phyloP scores from a whole-genome alignment of 192 early-diverging fungal species.

The Obelidium mucronatum region DNA sequence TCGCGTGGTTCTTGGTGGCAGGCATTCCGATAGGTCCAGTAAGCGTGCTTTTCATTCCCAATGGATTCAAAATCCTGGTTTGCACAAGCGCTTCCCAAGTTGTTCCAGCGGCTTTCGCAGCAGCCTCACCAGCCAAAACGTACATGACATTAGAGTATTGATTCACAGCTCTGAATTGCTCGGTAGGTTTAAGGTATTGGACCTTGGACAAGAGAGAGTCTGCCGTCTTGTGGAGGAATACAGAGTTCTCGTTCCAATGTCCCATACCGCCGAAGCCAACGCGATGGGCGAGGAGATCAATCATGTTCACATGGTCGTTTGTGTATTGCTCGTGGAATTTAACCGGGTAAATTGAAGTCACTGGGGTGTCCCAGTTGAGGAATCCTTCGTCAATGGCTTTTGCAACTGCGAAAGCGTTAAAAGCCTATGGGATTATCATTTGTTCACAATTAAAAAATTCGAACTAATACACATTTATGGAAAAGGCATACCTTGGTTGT shows the following conservation, averaged over 20 bases:
- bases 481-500: slow-evolving; percentile 29
- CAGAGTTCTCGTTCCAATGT: background rate
- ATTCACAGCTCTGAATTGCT: slow-evolving; percentile 19
- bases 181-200: slow-evolving; percentile 11
- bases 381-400: slow-evolving; percentile 14
- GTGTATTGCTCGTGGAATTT: slow-evolving; percentile 17
- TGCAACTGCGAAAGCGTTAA: slow-evolving; percentile 20
- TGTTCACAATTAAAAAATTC: too few species aligned
- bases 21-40: background rate
- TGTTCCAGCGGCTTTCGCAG: background rate
- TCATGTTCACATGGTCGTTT: background rate
- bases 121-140: slow-evolving; percentile 23
- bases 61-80: slow-evolving; percentile 1
- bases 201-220: background rate
- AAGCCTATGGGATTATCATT: slow-evolving; percentile 18
- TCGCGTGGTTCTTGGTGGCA: background rate
- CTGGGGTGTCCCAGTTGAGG: slow-evolving; percentile 19
- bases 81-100: slow-evolving; percentile 20
- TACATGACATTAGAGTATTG: slow-evolving; percentile 37
- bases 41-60: slow-evolving; percentile 16
- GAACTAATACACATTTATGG: background rate
- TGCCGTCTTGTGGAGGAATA: background rate
- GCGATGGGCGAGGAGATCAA: slow-evolving; percentile 32
- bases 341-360: slow-evolving; percentile 12
- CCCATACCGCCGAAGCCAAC: background rate